These are phyloP conservation scores for Aspergillus panamensis DNA, from an alignment of 495 filamentous ascomycete genomes.

Conservation along the genomic window DNA sequence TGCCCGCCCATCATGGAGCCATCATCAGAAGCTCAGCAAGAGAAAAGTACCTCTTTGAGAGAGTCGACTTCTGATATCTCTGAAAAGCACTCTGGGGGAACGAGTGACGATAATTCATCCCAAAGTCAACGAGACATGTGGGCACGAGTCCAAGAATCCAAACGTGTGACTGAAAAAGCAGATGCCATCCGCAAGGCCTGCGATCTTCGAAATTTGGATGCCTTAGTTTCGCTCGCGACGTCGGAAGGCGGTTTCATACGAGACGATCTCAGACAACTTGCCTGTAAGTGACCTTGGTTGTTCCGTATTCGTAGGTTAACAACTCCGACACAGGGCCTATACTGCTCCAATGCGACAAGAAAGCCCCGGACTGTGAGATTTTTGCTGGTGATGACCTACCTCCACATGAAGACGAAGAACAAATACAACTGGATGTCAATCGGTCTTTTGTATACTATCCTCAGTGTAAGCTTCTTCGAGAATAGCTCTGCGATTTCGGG, in stretches of 20 bases:
- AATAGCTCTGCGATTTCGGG: background rate
- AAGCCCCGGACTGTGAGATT: slow-evolving; percentile 21
- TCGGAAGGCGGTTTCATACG: slow-evolving; percentile 72
- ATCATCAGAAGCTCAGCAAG: too few relatives aligned
- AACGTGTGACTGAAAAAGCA: slow-evolving; percentile 26
- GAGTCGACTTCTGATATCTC: background rate
- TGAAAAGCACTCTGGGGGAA: background rate
- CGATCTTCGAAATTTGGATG: slow-evolving; percentile 55
- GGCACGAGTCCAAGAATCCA: slow-evolving; percentile 4
- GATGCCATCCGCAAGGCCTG: slow-evolving; percentile 66
- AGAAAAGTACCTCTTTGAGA: too few relatives aligned
- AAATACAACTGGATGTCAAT: slow-evolving; percentile 88
- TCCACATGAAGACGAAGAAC: slow-evolving; percentile 76
- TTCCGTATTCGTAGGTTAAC: slow-evolving; percentile 5
- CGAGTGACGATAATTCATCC: background rate
- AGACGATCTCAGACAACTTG: slow-evolving; percentile 74
- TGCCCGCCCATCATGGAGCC: too few relatives aligned
- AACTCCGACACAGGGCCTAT: slow-evolving; percentile 62
- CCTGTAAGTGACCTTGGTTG: slow-evolving; percentile 62
- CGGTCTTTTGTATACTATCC: slow-evolving; percentile 98
- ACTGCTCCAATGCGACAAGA: slow-evolving; percentile 58
- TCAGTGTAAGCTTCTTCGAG: slow-evolving; percentile 50
- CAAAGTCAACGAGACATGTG: slow-evolving; percentile 1
- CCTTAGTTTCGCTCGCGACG: slow-evolving; percentile 63
- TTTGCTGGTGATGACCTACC: slow-evolving; percentile 54